phyloP scores from a whole-genome alignment of 2,329 filamentous ascomycete species.

The Stagonosporopsis vannaccii region DNA sequence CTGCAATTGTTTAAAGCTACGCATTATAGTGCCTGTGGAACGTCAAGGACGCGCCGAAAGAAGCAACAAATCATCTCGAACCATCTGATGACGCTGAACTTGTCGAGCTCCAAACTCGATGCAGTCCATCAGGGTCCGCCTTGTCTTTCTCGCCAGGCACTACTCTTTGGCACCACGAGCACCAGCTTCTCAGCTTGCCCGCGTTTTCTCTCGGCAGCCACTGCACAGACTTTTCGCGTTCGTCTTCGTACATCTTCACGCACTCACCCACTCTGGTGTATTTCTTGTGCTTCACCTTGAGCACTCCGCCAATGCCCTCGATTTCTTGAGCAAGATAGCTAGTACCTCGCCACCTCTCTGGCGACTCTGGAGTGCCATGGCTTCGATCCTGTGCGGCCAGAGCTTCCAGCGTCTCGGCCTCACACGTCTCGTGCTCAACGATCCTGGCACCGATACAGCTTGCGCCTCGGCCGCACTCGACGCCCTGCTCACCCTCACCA shows the following conservation, averaged over 20 bases:
- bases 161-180: slow-evolving; percentile 86
- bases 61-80: background rate
- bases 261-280: slow-evolving; percentile 82
- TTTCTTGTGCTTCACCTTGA: slow-evolving; percentile 88
- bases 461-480: slow-evolving; percentile 83
- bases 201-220: slow-evolving; percentile 75
- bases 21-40: background rate
- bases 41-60: background rate
- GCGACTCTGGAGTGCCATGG: slow-evolving; percentile 30
- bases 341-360: slow-evolving; percentile 63
- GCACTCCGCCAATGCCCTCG: slow-evolving; percentile 84
- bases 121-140: slow-evolving; percentile 4
- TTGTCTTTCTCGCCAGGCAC: slow-evolving; percentile 66
- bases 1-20: background rate
- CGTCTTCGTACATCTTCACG: slow-evolving; percentile 82
- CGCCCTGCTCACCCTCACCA: slow-evolving; percentile 85
- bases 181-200: slow-evolving; percentile 80
- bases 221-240: slow-evolving; percentile 53
- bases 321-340: slow-evolving; percentile 89
- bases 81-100: slow-evolving; percentile 9
- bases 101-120: slow-evolving; percentile 13
- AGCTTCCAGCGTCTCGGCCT: slow-evolving; percentile 71
- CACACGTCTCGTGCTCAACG: slow-evolving; percentile 83
- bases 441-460: slow-evolving; percentile 78
- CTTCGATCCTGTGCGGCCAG: slow-evolving; percentile 49